Evolutionary conservation across 495 filamentous ascomycete genomes (phyloP).

Genomic region (Jackrogersella minutella): DNA sequence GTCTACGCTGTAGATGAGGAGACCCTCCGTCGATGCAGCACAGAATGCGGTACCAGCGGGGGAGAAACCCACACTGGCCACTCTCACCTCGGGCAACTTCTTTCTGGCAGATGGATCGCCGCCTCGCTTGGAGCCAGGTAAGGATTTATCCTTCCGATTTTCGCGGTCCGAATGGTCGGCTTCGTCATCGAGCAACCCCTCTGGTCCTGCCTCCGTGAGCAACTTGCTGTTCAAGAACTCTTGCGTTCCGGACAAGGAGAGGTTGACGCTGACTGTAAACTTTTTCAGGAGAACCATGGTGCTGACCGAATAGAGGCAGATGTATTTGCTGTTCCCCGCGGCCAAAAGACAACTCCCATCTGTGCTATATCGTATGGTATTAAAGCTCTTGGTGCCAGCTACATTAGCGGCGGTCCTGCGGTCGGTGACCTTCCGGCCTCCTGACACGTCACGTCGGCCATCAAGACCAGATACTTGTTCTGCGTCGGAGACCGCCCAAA

Average conservation of each 20-base stretch:
- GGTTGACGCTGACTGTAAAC: constrained; percentile 91
- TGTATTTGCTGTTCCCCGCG: constrained; percentile 94
- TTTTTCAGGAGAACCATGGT: constrained; percentile 93
- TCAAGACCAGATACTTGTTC: constrained; percentile 83
- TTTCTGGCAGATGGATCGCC: constrained; percentile 82
- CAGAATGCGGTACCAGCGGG: constrained; percentile 91
- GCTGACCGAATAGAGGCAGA: constrained; percentile 90
- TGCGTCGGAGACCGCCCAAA: constrained; percentile 91
- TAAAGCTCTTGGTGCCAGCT: constrained; percentile 88
- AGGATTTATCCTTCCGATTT: constrained; percentile 78
- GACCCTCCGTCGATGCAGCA: constrained; percentile 91
- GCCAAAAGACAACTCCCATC: constrained; percentile 91
- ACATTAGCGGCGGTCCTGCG: constrained; percentile 89
- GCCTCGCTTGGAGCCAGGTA: constrained; percentile 84
- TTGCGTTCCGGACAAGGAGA: constrained; percentile 92
- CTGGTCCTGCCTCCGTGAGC: constrained; percentile 89
- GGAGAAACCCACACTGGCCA: constrained; percentile 83
- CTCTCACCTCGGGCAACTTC: constrained; percentile 82
- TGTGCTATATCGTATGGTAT: constrained; percentile 84
- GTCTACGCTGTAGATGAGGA: constrained; percentile 91
- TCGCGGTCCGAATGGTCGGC: constrained; percentile 91
- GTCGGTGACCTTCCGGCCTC: constrained; percentile 85
- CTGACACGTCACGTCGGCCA: constrained; percentile 89
- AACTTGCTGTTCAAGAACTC: constrained; percentile 93
- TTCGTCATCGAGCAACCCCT: constrained; percentile 80